These are phyloP conservation scores for Candida neerlandica DNA, from an alignment of 1,139 yeast species.

Conservation along the genomic window DNA sequence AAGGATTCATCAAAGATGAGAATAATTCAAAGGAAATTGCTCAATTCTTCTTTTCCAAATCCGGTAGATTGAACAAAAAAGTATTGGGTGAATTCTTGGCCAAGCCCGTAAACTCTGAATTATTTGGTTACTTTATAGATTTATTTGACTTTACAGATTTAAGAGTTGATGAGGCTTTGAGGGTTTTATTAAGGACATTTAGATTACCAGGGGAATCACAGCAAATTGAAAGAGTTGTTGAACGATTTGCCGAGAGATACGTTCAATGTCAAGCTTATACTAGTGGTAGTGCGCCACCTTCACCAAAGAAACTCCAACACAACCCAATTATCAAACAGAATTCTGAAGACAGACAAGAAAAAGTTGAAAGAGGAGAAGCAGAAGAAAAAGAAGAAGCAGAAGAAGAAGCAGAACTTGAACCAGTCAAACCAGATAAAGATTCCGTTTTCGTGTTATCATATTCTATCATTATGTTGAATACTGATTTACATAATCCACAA, in stretches of 20 bases:
- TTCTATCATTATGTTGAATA: constrained; percentile 75
- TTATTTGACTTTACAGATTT: constrained; percentile 74
- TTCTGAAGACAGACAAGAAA: no score
- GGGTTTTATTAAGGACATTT: constrained; percentile 79
- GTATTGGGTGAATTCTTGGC: constrained; percentile 85
- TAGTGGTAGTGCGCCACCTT: constrained; percentile 1
- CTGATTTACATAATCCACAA: constrained; percentile 78
- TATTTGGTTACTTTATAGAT: constrained; percentile 66
- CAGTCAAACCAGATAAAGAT: constrained; percentile 70
- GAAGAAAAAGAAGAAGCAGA: constrained; percentile 22
- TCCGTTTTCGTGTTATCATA: constrained; percentile 73
- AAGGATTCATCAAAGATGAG: constrained; percentile 62
- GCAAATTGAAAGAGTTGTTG: constrained; percentile 90
- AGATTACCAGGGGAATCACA: constrained; percentile 97
- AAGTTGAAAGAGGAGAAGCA: background rate
- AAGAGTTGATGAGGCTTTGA: constrained; percentile 90
- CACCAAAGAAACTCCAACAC: constrained; percentile 33
- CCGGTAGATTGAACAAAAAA: constrained; percentile 83
- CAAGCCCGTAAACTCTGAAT: constrained; percentile 64
- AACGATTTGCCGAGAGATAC: constrained; percentile 80
- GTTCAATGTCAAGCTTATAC: constrained; percentile 35
- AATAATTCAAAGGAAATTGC: constrained; percentile 67
- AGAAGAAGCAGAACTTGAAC: constrained; percentile 28
- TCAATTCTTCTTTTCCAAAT: constrained; percentile 71
- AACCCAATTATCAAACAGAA: background rate